These are phyloP conservation scores for Acacia crassicarpa DNA, from an alignment of 306 rosid species.

Conservation along the genomic window DNA sequence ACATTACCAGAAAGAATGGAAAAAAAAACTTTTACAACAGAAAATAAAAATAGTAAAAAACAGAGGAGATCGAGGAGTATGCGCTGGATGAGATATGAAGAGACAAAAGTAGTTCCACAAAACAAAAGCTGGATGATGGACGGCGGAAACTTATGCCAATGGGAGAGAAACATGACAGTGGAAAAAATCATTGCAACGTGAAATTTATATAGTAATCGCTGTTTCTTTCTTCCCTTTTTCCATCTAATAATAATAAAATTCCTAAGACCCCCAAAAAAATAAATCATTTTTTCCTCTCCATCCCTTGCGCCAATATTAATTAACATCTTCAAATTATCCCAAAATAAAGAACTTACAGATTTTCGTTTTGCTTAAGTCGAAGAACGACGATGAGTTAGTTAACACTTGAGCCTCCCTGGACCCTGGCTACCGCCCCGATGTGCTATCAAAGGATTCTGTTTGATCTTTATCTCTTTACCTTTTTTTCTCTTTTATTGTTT, in stretches of 20 bases:
- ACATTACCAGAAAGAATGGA: background rate
- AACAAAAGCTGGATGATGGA: constrained; percentile 39
- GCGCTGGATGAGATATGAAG: constrained; percentile 42
- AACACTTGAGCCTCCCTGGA: constrained; percentile 36
- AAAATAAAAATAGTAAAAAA: background rate
- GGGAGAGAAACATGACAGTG: constrained; percentile 36
- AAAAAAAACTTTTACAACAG: constrained; percentile 6
- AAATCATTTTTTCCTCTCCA: background rate
- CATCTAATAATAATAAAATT: background rate
- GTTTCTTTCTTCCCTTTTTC: background rate
- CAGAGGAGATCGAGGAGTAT: constrained; percentile 10
- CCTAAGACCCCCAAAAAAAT: background rate
- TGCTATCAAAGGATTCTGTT: constrained; percentile 38
- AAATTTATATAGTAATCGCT: constrained; percentile 17
- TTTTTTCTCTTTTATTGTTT: background rate
- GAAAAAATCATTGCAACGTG: constrained; percentile 14
- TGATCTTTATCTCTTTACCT: background rate
- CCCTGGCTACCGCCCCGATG: constrained; percentile 43
- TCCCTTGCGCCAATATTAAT: background rate
- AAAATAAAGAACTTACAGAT: background rate
- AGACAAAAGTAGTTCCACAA: constrained; percentile 40
- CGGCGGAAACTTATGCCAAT: constrained; percentile 45
- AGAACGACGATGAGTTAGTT: background rate
- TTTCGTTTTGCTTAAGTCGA: background rate
- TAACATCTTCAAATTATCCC: background rate